Conservation (phyloP, 805 yeast genomes). For the Limtongia smithiae region DNA sequence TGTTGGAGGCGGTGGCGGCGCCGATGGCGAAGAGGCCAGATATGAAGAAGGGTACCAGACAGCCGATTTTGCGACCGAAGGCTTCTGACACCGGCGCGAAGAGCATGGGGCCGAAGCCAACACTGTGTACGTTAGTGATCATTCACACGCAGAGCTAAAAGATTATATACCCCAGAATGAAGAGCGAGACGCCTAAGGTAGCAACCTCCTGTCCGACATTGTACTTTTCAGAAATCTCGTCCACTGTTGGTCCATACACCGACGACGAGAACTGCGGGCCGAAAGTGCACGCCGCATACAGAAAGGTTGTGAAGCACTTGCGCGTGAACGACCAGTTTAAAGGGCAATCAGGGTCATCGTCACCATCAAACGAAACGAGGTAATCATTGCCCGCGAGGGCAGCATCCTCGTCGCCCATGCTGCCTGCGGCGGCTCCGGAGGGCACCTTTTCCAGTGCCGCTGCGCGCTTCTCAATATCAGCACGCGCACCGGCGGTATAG, state of each 20-base stretch:
- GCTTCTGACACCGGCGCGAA: constrained; percentile 79
- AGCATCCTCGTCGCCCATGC: too few relatives aligned
- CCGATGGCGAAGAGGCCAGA: constrained; percentile 31
- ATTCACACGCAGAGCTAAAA: not conserved
- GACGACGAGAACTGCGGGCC: constrained; percentile 28
- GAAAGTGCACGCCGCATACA: constrained; percentile 25
- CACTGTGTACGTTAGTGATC: not conserved
- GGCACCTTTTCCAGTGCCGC: too few relatives aligned
- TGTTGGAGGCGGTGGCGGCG: constrained; percentile 45
- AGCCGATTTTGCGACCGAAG: constrained; percentile 66
- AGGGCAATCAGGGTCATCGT: constrained; percentile 24
- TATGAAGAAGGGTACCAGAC: constrained; percentile 44
- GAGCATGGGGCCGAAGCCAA: constrained; percentile 78
- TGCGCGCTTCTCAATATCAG: too few relatives aligned
- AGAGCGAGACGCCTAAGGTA: constrained; percentile 33
- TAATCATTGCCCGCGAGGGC: constrained; percentile 2
- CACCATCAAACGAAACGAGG: constrained; percentile 33
- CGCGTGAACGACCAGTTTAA: constrained; percentile 24
- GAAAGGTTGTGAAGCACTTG: constrained; percentile 19
- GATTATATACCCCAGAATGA: constrained; percentile 51
- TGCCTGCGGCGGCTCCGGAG: too few relatives aligned
- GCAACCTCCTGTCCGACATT: constrained; percentile 18
- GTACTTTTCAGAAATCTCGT: constrained; percentile 10
- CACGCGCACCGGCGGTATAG: too few relatives aligned
- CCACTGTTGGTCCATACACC: constrained; percentile 16